These are phyloP conservation scores for Alternaria sp. DNA, from an alignment of 2,329 filamentous ascomycete genomes.

Conservation along the genomic window DNA sequence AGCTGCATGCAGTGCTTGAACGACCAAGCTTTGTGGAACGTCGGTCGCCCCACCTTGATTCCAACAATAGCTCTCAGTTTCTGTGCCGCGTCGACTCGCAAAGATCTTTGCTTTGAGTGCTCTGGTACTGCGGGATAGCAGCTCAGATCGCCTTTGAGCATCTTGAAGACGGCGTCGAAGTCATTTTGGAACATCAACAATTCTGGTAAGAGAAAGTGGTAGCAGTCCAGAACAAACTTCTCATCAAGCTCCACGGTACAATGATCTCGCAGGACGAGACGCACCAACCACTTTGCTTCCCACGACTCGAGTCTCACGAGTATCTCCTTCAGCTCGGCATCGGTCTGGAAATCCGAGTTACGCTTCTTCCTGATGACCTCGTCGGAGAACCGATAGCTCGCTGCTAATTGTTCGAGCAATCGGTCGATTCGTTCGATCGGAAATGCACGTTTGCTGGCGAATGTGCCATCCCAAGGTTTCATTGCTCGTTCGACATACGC, in stretches of 20 bases:
- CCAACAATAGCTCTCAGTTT: constrained; percentile 50
- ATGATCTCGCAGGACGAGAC: constrained; percentile 79
- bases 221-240: constrained; percentile 61
- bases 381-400: constrained; percentile 73
- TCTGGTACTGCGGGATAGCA: constrained; percentile 49
- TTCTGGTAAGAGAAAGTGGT: constrained; percentile 73
- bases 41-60: constrained; percentile 54
- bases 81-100: constrained; percentile 49
- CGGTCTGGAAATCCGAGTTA: constrained; percentile 24
- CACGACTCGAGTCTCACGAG: constrained; percentile 59
- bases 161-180: constrained; percentile 65
- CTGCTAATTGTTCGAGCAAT: constrained; percentile 70
- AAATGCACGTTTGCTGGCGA: constrained; percentile 42
- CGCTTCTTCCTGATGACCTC: constrained; percentile 50
- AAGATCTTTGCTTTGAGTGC: constrained; percentile 31
- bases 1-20: constrained; percentile 78
- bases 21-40: constrained; percentile 54
- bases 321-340: constrained; percentile 36
- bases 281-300: constrained; percentile 89
- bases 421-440: constrained; percentile 77
- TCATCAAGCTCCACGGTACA: constrained; percentile 70
- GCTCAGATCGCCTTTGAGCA: constrained; percentile 56
- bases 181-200: constrained; percentile 74
- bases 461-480: constrained; percentile 59
- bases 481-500: constrained; percentile 73